These are phyloP conservation scores for Lathyrus aphaca DNA, from an alignment of 306 rosid species.

Conservation along the genomic window DNA sequence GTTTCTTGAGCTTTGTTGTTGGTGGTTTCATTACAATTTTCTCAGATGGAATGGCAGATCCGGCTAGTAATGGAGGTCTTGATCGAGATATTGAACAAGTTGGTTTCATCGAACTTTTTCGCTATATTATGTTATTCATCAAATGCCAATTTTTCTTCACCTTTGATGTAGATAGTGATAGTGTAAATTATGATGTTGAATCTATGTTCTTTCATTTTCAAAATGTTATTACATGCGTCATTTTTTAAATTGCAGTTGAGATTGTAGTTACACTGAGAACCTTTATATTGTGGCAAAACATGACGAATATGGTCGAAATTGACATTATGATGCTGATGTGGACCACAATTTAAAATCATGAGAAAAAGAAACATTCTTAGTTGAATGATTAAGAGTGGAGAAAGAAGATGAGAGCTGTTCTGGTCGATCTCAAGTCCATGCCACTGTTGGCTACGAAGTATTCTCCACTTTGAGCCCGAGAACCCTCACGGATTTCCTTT, in stretches of 20 bases:
- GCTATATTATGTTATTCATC: background rate
- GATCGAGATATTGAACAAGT: slow-evolving; percentile 80
- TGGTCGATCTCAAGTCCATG: too few species aligned
- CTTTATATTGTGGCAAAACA: too few species aligned
- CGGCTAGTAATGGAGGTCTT: slow-evolving; percentile 52
- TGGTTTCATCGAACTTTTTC: slow-evolving; percentile 40
- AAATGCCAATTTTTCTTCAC: background rate
- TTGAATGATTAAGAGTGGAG: background rate
- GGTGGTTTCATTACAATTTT: slow-evolving; percentile 48
- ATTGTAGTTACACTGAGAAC: too few species aligned
- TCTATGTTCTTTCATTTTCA: background rate
- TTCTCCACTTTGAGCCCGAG: too few species aligned
- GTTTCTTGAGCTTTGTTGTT: slow-evolving; percentile 56
- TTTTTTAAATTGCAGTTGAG: too few species aligned
- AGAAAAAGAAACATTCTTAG: background rate
- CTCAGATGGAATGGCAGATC: slow-evolving; percentile 98
- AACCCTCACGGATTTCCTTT: too few species aligned
- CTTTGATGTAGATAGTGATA: slow-evolving; percentile 10
- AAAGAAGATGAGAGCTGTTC: background rate
- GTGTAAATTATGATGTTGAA: slow-evolving; percentile 13
- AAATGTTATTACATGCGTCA: background rate
- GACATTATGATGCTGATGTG: too few species aligned
- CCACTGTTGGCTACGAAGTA: too few species aligned
- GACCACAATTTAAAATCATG: background rate
- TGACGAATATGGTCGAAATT: too few species aligned